Conservation (phyloP, 805 yeast genomes). For the Myxozyma lipomycoides region DNA sequence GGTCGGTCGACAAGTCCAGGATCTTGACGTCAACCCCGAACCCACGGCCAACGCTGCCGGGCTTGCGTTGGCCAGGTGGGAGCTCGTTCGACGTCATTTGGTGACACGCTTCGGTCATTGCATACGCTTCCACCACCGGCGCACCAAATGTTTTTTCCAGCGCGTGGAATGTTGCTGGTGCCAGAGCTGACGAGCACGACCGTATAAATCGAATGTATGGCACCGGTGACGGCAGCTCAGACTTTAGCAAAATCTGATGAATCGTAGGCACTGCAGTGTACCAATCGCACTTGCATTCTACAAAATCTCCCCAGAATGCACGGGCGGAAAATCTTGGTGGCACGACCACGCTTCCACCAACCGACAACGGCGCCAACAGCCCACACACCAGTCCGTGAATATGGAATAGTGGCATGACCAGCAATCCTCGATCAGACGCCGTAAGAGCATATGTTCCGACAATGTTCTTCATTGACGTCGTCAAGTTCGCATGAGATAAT, state of each 20-base stretch:
- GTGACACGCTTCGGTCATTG: constrained; percentile 72
- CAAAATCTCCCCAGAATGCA: constrained; percentile 58
- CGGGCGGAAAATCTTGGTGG: constrained; percentile 62
- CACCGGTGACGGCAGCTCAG: constrained; percentile 46
- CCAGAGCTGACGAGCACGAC: constrained; percentile 68
- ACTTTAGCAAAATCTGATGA: constrained; percentile 59
- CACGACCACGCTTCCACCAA: constrained; percentile 54
- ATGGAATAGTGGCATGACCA: constrained; percentile 76
- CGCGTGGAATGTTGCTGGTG: constrained; percentile 58
- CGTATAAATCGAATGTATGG: constrained; percentile 63
- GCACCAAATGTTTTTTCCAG: constrained; percentile 57
- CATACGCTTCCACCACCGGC: constrained; percentile 73
- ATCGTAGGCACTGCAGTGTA: constrained; percentile 73
- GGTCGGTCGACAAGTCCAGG: constrained; percentile 49
- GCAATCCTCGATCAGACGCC: constrained; percentile 50
- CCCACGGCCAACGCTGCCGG: constrained; percentile 72
- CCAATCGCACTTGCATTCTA: constrained; percentile 54
- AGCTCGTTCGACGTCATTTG: constrained; percentile 70
- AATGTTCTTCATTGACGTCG: constrained; percentile 57
- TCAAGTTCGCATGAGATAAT: constrained; percentile 58
- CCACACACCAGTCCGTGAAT: constrained; percentile 73
- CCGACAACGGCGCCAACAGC: constrained; percentile 55
- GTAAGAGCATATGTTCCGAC: constrained; percentile 53
- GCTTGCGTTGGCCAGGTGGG: constrained; percentile 60
- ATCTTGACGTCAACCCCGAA: constrained; percentile 64